A percentile compares a stretch with the other conserved stretches of the same genome.
Conservation (phyloP, 495 filamentous ascomycete species). For the Neurospora pannonica region DNA sequence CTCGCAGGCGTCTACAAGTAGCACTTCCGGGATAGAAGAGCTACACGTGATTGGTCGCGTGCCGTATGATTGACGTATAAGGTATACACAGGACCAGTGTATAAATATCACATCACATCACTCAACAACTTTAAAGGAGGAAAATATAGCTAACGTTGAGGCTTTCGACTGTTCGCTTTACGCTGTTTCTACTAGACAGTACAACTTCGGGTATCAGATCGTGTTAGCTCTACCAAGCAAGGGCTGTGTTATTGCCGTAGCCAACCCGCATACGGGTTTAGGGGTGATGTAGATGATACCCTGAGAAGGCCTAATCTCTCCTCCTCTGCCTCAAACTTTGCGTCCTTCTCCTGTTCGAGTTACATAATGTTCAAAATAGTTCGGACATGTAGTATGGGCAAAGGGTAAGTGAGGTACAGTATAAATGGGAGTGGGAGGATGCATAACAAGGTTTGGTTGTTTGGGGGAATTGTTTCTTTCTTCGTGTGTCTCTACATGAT, state of each 20-base stretch:
- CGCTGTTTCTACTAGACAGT: not conserved
- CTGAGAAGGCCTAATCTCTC: not conserved
- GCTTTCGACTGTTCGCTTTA: not conserved
- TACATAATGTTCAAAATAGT: not conserved
- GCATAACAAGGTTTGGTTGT: not conserved
- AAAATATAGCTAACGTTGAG: not conserved
- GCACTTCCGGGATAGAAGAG: not conserved
- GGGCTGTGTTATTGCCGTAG: not conserved
- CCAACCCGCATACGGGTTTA: not conserved
- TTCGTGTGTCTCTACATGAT: not conserved
- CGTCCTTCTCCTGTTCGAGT: not conserved
- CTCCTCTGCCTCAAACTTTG: too few relatives aligned
- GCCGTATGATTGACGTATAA: not conserved
- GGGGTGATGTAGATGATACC: not conserved
- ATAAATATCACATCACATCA: not conserved
- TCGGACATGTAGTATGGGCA: not conserved
- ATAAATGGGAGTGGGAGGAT: not conserved
- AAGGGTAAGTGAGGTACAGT: not conserved
- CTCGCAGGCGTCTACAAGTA: not conserved
- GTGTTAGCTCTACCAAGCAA: not conserved
- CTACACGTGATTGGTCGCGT: not conserved
- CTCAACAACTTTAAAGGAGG: not conserved
- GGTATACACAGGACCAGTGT: not conserved
- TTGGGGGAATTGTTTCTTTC: not conserved
- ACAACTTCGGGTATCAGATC: not conserved